phyloP scores from a whole-genome alignment of 352 stramenopile genomes.

The Blastocystis sp. region DNA sequence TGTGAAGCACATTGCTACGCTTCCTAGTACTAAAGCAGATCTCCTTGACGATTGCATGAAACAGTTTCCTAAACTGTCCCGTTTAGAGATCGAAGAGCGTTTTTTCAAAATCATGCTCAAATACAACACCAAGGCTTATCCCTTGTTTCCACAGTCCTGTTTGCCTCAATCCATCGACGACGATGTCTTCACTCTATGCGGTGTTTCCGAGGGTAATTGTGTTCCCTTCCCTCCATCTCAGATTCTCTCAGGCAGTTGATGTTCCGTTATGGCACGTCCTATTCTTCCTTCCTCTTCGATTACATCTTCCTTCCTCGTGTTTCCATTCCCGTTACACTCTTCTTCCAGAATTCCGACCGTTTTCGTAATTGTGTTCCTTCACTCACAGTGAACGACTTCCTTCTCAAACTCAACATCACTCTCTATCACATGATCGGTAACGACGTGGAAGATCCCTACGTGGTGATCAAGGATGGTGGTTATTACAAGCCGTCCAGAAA shows the following conservation, averaged over 20 bases:
- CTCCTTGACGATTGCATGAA: background rate
- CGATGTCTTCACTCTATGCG: too few relatives aligned
- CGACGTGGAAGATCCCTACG: background rate
- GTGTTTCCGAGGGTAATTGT: too few relatives aligned
- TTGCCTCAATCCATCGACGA: background rate
- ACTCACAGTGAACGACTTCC: background rate
- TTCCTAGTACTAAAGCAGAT: background rate
- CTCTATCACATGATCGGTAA: background rate
- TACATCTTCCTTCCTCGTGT: background rate
- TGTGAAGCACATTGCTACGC: too few relatives aligned
- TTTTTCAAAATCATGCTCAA: background rate
- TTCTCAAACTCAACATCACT: background rate
- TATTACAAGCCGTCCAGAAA: background rate
- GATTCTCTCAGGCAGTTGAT: too few relatives aligned
- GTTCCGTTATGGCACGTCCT: background rate
- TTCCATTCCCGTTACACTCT: background rate
- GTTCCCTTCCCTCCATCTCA: too few relatives aligned
- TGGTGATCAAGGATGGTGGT: background rate
- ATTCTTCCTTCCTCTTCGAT: background rate
- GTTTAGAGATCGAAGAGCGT: background rate
- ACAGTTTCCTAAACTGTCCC: background rate
- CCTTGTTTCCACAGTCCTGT: background rate
- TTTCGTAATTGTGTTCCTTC: background rate
- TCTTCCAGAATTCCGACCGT: background rate
- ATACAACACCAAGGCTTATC: background rate